Evolutionary conservation across 208 protist genomes (phyloP).

Genomic region (Herpetomonas tarakana): DNA sequence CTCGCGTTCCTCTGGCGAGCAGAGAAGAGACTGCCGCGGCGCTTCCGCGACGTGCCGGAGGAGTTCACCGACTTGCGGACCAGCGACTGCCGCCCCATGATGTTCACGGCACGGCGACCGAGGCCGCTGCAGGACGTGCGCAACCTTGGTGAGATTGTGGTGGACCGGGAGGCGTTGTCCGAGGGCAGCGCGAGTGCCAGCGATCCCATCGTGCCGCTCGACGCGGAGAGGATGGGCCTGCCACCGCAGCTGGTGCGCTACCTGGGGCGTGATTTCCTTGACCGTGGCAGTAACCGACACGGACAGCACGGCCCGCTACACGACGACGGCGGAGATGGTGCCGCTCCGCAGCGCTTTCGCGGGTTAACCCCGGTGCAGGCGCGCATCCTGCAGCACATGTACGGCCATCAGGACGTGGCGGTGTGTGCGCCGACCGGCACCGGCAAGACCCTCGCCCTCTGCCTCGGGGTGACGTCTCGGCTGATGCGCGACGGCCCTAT

Average conservation of each 20-base stretch:
- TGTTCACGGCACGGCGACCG: constrained; percentile 74
- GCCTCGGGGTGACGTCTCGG: constrained; percentile 70
- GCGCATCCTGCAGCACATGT: constrained; percentile 83
- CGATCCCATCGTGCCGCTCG: constrained; percentile 54
- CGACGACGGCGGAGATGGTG: neutral
- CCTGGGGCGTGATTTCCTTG: constrained; percentile 42
- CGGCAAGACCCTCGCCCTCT: constrained; percentile 88
- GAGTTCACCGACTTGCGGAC: constrained; percentile 80
- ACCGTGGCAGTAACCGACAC: constrained; percentile 13
- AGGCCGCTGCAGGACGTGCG: constrained; percentile 59
- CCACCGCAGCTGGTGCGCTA: constrained; percentile 67
- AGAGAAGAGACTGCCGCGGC: constrained; percentile 64
- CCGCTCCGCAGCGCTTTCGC: constrained; percentile 1
- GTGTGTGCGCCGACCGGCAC: constrained; percentile 88
- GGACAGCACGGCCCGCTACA: neutral
- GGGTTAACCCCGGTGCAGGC: constrained; percentile 83
- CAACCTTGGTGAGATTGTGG: constrained; percentile 51
- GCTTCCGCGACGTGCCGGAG: constrained; percentile 75
- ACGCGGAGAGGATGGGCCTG: constrained; percentile 81
- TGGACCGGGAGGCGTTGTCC: constrained; percentile 32
- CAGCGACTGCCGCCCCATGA: constrained; percentile 58
- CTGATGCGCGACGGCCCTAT: constrained; percentile 88
- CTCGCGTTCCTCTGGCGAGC: constrained; percentile 42
- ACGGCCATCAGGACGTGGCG: constrained; percentile 78
- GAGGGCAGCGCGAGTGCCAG: constrained; percentile 6